These are phyloP conservation scores for Pythium vanterpoolii DNA, from an alignment of 352 stramenopile species.

Conservation along the genomic window DNA sequence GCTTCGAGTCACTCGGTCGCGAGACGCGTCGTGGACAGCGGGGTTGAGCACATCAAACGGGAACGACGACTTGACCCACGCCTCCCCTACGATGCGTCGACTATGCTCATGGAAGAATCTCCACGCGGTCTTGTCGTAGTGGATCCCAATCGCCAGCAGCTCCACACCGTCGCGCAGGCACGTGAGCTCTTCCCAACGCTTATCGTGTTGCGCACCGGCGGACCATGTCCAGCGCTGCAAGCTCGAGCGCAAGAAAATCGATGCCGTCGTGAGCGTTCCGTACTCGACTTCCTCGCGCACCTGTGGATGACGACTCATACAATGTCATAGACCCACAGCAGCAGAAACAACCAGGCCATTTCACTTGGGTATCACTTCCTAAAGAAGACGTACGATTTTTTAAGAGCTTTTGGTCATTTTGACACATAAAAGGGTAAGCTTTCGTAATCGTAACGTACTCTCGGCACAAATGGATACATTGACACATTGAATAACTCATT, in stretches of 20 bases:
- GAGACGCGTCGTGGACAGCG: background rate
- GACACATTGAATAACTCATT: too few relatives aligned
- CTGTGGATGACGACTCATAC: background rate
- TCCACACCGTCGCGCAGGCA: constrained; percentile 9
- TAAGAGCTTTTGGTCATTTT: too few relatives aligned
- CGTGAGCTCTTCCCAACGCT: constrained; percentile 6
- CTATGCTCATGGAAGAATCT: background rate
- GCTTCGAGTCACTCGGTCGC: background rate
- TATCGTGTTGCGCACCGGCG: constrained; percentile 1
- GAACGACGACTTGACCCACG: background rate
- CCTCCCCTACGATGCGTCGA: background rate
- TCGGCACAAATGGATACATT: too few relatives aligned
- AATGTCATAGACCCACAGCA: background rate
- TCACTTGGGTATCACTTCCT: background rate
- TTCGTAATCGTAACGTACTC: too few relatives aligned
- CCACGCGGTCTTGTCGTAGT: constrained; percentile 9
- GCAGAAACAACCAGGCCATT: constrained; percentile 1
- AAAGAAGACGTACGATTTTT: background rate
- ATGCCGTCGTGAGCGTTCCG: constrained; percentile 13
- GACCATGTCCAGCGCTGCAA: background rate
- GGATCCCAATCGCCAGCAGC: constrained; percentile 10
- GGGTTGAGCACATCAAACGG: background rate
- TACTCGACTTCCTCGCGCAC: constrained; percentile 6
- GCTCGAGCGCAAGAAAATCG: constrained; percentile 2
- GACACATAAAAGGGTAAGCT: too few relatives aligned